These are phyloP conservation scores for Tetrapisispora arboricola DNA, from an alignment of 805 yeast genomes.

Conservation along the genomic window DNA sequence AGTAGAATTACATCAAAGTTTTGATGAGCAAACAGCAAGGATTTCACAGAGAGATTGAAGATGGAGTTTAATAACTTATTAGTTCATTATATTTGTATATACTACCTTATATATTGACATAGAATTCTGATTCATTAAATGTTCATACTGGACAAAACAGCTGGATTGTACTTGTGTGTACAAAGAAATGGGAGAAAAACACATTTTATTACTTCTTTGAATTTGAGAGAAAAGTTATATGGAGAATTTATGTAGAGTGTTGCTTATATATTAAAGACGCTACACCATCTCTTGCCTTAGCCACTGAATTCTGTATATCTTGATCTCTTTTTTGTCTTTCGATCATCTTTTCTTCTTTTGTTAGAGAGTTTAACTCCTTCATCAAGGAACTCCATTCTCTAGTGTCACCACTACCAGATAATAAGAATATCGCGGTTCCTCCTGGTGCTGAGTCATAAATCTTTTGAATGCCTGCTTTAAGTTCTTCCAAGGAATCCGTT, in stretches of 20 bases:
- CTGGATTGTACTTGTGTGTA: no score
- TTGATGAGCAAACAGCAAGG: no score
- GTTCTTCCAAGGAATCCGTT: conserved; percentile 12
- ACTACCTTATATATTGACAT: no score
- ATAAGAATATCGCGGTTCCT: conserved; percentile 48
- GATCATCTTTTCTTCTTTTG: conserved; percentile 32
- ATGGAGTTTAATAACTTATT: no score
- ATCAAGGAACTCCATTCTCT: conserved; percentile 33
- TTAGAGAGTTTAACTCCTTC: conserved; percentile 33
- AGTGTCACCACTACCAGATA: conserved; percentile 56
- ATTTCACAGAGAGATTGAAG: no score
- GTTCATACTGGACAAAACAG: no score
- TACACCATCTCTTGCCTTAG: conserved; percentile 49
- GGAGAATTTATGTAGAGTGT: conserved; percentile 3
- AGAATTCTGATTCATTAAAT: no score
- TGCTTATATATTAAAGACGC: conserved; percentile 42
- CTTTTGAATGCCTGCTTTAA: conserved; percentile 37
- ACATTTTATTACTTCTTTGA: no score
- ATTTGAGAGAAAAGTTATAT: no score
- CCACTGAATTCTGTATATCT: conserved; percentile 38
- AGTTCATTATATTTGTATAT: no score
- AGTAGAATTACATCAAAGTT: no score
- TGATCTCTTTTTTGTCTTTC: conserved; percentile 36
- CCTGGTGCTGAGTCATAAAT: conserved; percentile 47
- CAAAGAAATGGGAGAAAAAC: no score